Conservation (phyloP, 1,284 basidiomycete genomes). For the Rhizopogon parksii region DNA sequence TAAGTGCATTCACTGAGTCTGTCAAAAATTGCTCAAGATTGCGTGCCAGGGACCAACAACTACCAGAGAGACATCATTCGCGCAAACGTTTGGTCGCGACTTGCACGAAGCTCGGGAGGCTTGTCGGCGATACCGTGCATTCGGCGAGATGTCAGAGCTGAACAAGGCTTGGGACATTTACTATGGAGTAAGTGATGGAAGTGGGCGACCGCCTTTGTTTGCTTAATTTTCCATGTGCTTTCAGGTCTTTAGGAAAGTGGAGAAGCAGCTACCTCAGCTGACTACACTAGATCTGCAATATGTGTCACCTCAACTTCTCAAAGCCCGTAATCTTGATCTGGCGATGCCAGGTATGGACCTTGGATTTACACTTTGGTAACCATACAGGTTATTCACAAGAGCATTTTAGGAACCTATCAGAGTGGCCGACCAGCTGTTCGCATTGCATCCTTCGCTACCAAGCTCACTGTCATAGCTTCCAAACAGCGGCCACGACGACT, state of each 20-base stretch:
- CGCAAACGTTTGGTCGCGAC: slow-evolving; percentile 92
- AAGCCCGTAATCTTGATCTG: slow-evolving; percentile 84
- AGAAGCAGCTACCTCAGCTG: slow-evolving; percentile 88
- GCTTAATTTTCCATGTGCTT: slow-evolving; percentile 7
- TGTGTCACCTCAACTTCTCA: slow-evolving; percentile 90
- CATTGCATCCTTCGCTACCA: slow-evolving; percentile 81
- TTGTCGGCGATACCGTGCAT: slow-evolving; percentile 79
- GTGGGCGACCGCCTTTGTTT: background rate
- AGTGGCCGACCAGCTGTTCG: slow-evolving; percentile 82
- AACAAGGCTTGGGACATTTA: slow-evolving; percentile 99
- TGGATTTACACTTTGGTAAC: background rate
- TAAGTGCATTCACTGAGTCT: slow-evolving; percentile 33
- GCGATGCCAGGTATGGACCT: slow-evolving; percentile 78
- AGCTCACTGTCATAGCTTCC: slow-evolving; percentile 91
- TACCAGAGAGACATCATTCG: slow-evolving; percentile 91
- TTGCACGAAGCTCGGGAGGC: slow-evolving; percentile 93
- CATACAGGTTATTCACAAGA: background rate
- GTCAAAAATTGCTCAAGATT: background rate
- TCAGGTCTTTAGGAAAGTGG: slow-evolving; percentile 95
- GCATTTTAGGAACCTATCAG: slow-evolving; percentile 77
- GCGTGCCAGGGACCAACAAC: slow-evolving; percentile 79
- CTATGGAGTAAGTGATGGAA: slow-evolving; percentile 58
- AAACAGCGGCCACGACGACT: slow-evolving; percentile 95
- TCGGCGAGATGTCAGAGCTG: slow-evolving; percentile 85
- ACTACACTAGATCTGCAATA: slow-evolving; percentile 96